Evolutionary conservation across 345 rosid genomes (phyloP), one percentile per base, ranked within the genome.

Genomic region (Ceriops decandra): DNA sequence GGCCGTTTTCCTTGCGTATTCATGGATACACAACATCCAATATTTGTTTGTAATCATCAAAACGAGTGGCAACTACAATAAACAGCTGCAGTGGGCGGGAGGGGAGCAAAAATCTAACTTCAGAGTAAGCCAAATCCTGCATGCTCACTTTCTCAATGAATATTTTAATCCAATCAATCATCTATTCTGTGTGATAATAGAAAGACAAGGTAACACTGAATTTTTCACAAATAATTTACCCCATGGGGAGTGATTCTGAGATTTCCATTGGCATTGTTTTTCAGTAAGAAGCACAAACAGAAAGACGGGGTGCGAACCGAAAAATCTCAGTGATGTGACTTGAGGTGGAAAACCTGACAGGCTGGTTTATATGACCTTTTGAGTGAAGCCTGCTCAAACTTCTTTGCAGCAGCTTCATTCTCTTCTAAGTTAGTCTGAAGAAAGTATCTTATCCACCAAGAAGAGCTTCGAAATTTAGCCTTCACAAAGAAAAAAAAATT

Each of bases 301-400:
- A 27, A 16, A 56, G 13, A 27, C 0, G 2, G 7, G 59, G 17
- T 27, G 28, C 24, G 59, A 22, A 63, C 65, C 51, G 5, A 53
- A 70, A 56, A 35, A 64, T 57, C 52, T 88, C 82, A 90, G 63
- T 78, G 83, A 72, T 76, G 65, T 20, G 96, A 80, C 72, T 85
- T 84, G 47, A 93, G 78, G 79, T 91, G 98, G 85, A 93, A 93
- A 74, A 93, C 85, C 78, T 93, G 98, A 77, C 98, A 93, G 64
- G 83, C 80, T 11, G 96, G 88, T 71, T 81, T 80, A 68, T 91
- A 88, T 35, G 92, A 79, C 66, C n/a, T 78, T 83, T 86, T 91
- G 17, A 52, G 36, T 8, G 86, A 77, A 71, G 87, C 91, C 69
- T 89, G 87, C 66, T 89, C 91, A 42, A 93, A 93, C 84, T 93